phyloP scores from a whole-genome alignment of 2,329 filamentous ascomycete species.

The Mycosphaerella sp. region DNA sequence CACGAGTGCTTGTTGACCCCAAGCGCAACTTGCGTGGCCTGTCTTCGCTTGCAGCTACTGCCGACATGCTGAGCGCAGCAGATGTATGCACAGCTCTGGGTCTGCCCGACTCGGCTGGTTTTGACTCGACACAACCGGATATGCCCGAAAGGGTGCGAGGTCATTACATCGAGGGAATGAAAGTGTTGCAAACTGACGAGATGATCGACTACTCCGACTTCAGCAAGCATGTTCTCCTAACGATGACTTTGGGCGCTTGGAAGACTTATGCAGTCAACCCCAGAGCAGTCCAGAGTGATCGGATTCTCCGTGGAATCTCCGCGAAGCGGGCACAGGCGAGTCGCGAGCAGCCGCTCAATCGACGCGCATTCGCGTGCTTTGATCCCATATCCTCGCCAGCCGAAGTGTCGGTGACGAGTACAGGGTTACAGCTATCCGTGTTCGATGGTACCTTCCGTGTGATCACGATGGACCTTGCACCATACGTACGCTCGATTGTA shows the following conservation, averaged over 20 bases:
- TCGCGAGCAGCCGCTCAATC: slow-evolving; percentile 26
- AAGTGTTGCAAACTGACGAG: slow-evolving; percentile 49
- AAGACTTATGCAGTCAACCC: slow-evolving; percentile 1
- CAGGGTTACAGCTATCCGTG: slow-evolving; percentile 56
- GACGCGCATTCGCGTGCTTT: slow-evolving; percentile 44
- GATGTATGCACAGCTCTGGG: slow-evolving; percentile 54
- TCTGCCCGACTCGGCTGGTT: slow-evolving; percentile 36
- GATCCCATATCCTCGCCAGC: slow-evolving; percentile 44
- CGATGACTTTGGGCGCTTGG: slow-evolving; percentile 24
- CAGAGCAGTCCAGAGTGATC: slow-evolving; percentile 2
- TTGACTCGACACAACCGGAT: slow-evolving; percentile 60
- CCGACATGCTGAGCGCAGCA: slow-evolving; percentile 57
- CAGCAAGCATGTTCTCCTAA: slow-evolving; percentile 32
- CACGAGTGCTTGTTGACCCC: not conserved
- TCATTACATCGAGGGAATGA: slow-evolving; percentile 50
- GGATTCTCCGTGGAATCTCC: slow-evolving; percentile 8
- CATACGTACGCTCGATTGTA: slow-evolving; percentile 82
- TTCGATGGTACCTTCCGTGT: slow-evolving; percentile 65
- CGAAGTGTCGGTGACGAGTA: slow-evolving; percentile 30
- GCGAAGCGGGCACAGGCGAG: not conserved
- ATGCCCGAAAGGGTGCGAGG: slow-evolving; percentile 48
- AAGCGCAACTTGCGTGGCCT: slow-evolving; percentile 34
- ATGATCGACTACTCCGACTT: slow-evolving; percentile 40
- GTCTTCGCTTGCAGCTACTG: slow-evolving; percentile 48
- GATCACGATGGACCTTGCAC: slow-evolving; percentile 72